Evolutionary conservation across 106 monocot genomes (phyloP), one percentile per base, ranked within the genome.

Genomic region (Dendrobium chrysotoxum): DNA sequence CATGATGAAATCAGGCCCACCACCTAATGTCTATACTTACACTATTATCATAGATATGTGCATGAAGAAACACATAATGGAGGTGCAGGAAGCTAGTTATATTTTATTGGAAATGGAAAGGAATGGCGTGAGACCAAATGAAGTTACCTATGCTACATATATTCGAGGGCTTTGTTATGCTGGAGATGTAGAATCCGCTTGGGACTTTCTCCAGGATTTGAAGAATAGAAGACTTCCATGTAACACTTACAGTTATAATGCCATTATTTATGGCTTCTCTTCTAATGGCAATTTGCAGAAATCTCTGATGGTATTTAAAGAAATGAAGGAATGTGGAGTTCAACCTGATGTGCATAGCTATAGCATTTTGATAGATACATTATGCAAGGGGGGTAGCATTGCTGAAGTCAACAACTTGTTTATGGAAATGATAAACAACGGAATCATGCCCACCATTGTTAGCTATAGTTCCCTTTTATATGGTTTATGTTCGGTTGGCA

Each of bases 201-300:
- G 81, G 81, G 25, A 75, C 13, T 75, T 81, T 81, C 81, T 81
- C 41, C 55, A 75, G 55, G 81, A 75, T 3, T 28, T 81, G 54
- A 53, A 75, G 26, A 18, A 10, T 40, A 58, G 53, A 81, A 26
- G 81, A 20, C 15, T 75, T 40, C 26, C 57, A 25, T 81, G 30
- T 23, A 72, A 81, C 61, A 57, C 40, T 41, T 55, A 41, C 28
- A 74, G 81, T 75, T 81, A 38, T 61, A 81, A 81, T 61, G 75
- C 57, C 53, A 50, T 81, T 38, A 81, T 81, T 75, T 47, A 55
- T 58, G 75, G 81, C 30, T 81, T 81, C 57, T 75, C 38, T 31
- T 72, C 39, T 11, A 42, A 57, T 23, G 75, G 75, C 17, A 40
- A 81, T 23, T 40, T 81, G 42, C 9, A 40, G 17, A 75, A 61